These are phyloP conservation scores for Lepraria neglecta DNA, from an alignment of 495 filamentous ascomycete species.

Conservation along the genomic window DNA sequence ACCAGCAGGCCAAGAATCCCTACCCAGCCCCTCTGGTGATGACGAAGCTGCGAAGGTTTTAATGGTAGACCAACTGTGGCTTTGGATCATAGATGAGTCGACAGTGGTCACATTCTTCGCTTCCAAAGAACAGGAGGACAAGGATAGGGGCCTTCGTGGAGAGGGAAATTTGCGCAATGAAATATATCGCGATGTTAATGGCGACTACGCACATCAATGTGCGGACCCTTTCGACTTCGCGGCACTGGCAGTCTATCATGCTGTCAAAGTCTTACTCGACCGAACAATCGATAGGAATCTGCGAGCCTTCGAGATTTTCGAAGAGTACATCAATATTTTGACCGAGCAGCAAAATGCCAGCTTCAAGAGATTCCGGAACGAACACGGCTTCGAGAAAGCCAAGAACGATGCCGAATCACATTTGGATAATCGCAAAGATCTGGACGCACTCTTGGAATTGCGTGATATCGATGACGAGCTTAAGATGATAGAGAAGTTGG, in stretches of 20 bases:
- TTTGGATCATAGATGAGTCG: slow-evolving; percentile 52
- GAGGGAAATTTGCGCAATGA: slow-evolving; percentile 58
- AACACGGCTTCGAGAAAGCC: slow-evolving; percentile 16
- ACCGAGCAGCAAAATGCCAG: slow-evolving; percentile 57
- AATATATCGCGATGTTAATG: slow-evolving; percentile 62
- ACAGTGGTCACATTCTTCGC: slow-evolving; percentile 26
- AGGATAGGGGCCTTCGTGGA: slow-evolving; percentile 14
- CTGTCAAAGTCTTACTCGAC: slow-evolving; percentile 56
- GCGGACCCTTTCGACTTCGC: slow-evolving; percentile 58
- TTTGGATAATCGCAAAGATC: slow-evolving; percentile 50
- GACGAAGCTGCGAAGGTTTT: slow-evolving; percentile 51
- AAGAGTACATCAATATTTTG: slow-evolving; percentile 61
- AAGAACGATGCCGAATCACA: slow-evolving; percentile 19
- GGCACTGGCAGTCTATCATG: slow-evolving; percentile 54
- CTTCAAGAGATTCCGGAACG: slow-evolving; percentile 54
- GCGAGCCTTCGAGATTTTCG: slow-evolving; percentile 60
- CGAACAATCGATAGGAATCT: slow-evolving; percentile 53
- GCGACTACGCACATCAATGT: slow-evolving; percentile 56
- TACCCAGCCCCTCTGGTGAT: slow-evolving; percentile 33
- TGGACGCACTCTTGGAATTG: slow-evolving; percentile 57
- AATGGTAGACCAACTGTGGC: slow-evolving; percentile 67
- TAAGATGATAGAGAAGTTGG: slow-evolving; percentile 51
- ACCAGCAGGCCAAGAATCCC: slow-evolving; percentile 28
- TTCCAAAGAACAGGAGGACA: slow-evolving; percentile 24
- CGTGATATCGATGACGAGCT: slow-evolving; percentile 63